Evolutionary conservation across 1,284 basidiomycete genomes (phyloP), one percentile per base, ranked within the genome.

Genomic region (Pascua guehoae): DNA sequence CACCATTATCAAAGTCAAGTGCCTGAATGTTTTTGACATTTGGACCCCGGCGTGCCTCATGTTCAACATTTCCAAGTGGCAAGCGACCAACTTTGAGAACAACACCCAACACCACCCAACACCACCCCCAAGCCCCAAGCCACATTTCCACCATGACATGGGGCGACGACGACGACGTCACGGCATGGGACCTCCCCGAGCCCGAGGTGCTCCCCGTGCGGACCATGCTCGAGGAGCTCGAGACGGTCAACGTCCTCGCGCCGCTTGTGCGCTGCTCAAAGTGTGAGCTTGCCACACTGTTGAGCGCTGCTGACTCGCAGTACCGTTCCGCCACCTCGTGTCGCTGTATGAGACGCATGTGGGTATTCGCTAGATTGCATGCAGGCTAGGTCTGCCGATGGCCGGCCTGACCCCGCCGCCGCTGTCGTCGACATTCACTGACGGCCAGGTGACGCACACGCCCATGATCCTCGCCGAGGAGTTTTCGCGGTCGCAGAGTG

Each of bases 391-490:
- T 32, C 4, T 32, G 24, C 24, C 3, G 24, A 7, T 32, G 24
- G 24, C 24, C 24, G 24, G 24, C 24, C 24, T 32, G 24, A 32
- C 24, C 7, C 24, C 24, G 24, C 24, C 24, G 7, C 24, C 24
- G 3, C 24, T 32, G 24, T 7, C 24, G 24, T 4, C 24, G n/a
- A 32, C 24, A 7, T 32, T 12, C 15, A 11, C 10, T 17, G 10
- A n/a, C 48, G 7, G 15, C 2, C 44, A 69, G 60, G 81, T 85
- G 54, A 84, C 82, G 2, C 79, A 81, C 53, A 84, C 83, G 15
- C 84, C 84, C 1, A 85, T 85, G 84, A 84, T 84, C 37, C 77
- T 85, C 49, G 81, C 76, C 1, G 69, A 74, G 49, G 82, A 85
- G 66, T 85, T 84, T 66, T 80, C 79, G 39, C 77, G 83, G 14